Evolutionary conservation across 2,329 filamentous ascomycete species (phyloP), one percentile per base, ranked within the genome.

Genomic region (Arthrocladium fulminans): DNA sequence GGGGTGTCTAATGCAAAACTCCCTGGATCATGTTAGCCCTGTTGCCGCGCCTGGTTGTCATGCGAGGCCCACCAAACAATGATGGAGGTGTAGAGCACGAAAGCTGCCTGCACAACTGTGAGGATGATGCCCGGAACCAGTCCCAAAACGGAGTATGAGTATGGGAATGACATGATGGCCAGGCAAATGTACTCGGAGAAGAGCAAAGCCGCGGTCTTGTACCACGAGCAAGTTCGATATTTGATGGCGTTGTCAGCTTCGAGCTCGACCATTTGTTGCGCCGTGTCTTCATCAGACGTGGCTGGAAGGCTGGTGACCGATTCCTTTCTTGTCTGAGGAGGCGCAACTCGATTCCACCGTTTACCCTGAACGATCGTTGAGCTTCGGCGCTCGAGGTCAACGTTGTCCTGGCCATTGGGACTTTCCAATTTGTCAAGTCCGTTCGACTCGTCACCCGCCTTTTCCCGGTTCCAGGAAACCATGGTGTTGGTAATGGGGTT

Each of bases 141-240:
- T 6, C 89, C 89, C 6, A 96, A 77, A 23, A 90, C 71, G 37
- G 87, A 86, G 67, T 96, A 96, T 0, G 88, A 94, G 76, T 86
- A 94, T 0, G 89, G 89, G 58, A 96, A 96, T 44, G 86, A 94
- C 88, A 96, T 95, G 63, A 95, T 95, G 19, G 78, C 78, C 67
- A 96, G 70, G 64, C 88, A 94, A 51, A 96, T 96, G 65, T 96
- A 96, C 72, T 96, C 89, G 44, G 87, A 92, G 68, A 96, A 95
- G 45, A 96, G 79, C 57, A 95, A 66, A 1, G 84, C 88, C 0
- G 89, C 88, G 46, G 89, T 95, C 84, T 95, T 95, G 62, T 86
- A 84, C 89, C 89, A 96, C 57, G 83, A 89, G 69, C 89, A 96
- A 32, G 88, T 94, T 52, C 89, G 77, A 65, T 96, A 96, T 69